Evolutionary conservation across 202 grass and related monocot species (phyloP), one percentile per base, ranked within the genome.

Genomic region (Musa balbisiana): DNA sequence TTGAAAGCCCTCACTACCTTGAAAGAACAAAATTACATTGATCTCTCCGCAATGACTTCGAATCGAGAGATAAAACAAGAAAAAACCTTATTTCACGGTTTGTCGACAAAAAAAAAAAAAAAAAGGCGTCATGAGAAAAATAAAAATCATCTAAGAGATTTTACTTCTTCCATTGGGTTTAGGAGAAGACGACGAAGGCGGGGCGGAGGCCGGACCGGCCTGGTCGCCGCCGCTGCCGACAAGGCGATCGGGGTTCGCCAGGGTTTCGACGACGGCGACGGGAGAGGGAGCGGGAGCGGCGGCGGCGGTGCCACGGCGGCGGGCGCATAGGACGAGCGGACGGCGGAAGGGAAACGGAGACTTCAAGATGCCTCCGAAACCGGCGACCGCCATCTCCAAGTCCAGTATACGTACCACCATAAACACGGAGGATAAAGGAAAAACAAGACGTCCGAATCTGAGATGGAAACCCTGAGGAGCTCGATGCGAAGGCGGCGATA

Each of bases 321-420:
- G 84, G 53, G 69, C 75, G 19, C 49, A 26, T 19, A 77, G 75
- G 79, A 65, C 6, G 68, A 76, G 82, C 55, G 67, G 64, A 52
- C 74, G 8, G 75, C 60, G 20, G 15, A 77, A 51, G 17, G 74
- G 75, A 75, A 83, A 79, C 55, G 64, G 63, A 1, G 74, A 51
- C 1, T 73, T 83, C 59, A 82, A 81, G 16, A 92, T 71, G 65
- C 80, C 81, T 29, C 82, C 72, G 9, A 87, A 73, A 20, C 83
- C 76, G 10, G 86, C 27, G 56, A 73, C 43, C 19, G 76, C 86
- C 52, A 85, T 83, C 3, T 83, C 71, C 62, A 89, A 80, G 66
- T 85, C 78, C 67, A 78, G 66, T 24, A 83, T 33, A 74, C 72
- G 84, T 12, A 92, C 65, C 52, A 76, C 82, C 90, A 89, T 92